phyloP scores from a whole-genome alignment of 2,329 filamentous ascomycete genomes.

The Venturia carpophila region DNA sequence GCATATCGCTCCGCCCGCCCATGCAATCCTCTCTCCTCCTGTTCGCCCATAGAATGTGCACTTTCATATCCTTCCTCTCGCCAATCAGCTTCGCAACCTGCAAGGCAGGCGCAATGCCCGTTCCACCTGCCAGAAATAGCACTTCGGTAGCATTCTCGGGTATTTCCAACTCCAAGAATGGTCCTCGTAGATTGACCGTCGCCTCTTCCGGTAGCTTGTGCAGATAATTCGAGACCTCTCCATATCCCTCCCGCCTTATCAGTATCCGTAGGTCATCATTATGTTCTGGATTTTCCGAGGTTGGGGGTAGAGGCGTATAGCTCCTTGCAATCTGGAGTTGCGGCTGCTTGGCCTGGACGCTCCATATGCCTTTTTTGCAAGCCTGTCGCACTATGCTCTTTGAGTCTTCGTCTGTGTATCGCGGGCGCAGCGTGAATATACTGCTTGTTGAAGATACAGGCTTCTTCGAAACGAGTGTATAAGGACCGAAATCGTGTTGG shows the following conservation, averaged over 20 bases:
- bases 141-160: conserved; percentile 49
- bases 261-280: conserved; percentile 45
- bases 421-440: conserved; percentile 52
- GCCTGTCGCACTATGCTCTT: conserved; percentile 28
- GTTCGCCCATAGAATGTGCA: conserved; percentile 80
- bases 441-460: conserved; percentile 59
- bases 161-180: conserved; percentile 60
- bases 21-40: conserved; percentile 57
- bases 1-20: conserved; percentile 49
- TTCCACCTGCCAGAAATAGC: conserved; percentile 84
- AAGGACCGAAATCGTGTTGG: conserved; percentile 54
- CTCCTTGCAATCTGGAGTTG: conserved; percentile 84
- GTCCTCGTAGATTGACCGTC: conserved; percentile 68
- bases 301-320: conserved; percentile 73
- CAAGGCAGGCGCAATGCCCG: conserved; percentile 82
- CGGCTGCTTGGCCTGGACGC: conserved; percentile 88
- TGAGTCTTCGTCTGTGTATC: conserved; percentile 32
- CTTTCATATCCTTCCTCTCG: conserved; percentile 34
- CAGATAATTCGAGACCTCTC: conserved; percentile 81
- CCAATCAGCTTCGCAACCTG: conserved; percentile 64
- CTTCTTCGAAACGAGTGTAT: conserved; percentile 54
- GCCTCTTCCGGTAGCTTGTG: conserved; percentile 55
- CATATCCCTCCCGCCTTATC: conserved; percentile 67
- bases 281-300: not conserved
- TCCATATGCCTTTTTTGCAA: conserved; percentile 56